Evolutionary conservation across 2,329 filamentous ascomycete species (phyloP).

Genomic region (Penicillium sp.): DNA sequence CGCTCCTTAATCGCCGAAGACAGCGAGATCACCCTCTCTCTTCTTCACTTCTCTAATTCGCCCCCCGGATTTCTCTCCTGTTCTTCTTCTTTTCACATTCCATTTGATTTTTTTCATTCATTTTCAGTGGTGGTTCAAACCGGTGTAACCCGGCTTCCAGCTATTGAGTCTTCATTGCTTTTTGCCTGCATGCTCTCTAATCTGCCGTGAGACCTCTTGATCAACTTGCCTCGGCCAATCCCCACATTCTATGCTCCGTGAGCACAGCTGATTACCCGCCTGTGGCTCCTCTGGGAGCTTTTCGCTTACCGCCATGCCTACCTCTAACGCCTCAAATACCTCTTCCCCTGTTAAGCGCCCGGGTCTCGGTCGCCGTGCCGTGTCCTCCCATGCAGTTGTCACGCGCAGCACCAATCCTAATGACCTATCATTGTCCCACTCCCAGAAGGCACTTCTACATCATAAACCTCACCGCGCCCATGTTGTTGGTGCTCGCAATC

Average conservation of each 20-base stretch:
- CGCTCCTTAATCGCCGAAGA: conserved; percentile 19
- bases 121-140: neutral
- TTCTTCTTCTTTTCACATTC: neutral
- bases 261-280: conserved; percentile 23
- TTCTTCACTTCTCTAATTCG: conserved; percentile 9
- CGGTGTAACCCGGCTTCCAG: conserved; percentile 13
- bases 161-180: conserved; percentile 23
- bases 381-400: conserved; percentile 43
- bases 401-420: conserved; percentile 34
- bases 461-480: conserved; percentile 45
- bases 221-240: conserved; percentile 26
- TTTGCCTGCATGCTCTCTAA: conserved; percentile 25
- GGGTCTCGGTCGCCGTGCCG: conserved; percentile 41
- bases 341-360: conserved; percentile 44
- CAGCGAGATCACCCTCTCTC: conserved; percentile 16
- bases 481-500: conserved; percentile 43
- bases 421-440: conserved; percentile 35
- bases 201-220: conserved; percentile 26
- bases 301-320: conserved; percentile 26
- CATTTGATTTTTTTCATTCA: neutral
- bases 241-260: conserved; percentile 25
- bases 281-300: conserved; percentile 16
- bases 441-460: conserved; percentile 34
- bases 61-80: neutral
- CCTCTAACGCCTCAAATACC: conserved; percentile 25